A percentile compares a stretch with the other conserved stretches of the same genome.
phyloP scores from a whole-genome alignment of 306 rosid species.

The Vigna reflexopilosa region DNA sequence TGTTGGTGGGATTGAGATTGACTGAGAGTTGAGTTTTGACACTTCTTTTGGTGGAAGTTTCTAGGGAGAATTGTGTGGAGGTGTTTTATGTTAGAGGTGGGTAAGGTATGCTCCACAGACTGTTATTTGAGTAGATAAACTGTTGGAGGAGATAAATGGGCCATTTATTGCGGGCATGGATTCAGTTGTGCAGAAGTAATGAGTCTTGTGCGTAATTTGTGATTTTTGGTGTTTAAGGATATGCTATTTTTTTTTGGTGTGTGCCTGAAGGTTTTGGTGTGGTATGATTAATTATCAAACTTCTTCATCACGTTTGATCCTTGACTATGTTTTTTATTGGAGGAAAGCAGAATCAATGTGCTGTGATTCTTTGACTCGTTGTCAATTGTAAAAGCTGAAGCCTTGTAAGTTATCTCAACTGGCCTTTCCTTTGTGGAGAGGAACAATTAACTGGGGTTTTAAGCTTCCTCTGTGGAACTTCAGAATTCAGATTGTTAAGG shows the following conservation, averaged over 20 bases:
- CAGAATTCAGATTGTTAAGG: conserved; percentile 47
- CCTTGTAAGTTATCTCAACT: conserved; percentile 37
- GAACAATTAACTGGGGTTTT: conserved; percentile 41
- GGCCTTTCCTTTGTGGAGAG: conserved; percentile 47
- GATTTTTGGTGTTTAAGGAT: conserved; percentile 43
- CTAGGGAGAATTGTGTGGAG: conserved; percentile 12
- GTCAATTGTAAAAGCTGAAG: conserved; percentile 44
- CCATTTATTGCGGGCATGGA: conserved; percentile 41
- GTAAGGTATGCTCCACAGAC: conserved; percentile 18
- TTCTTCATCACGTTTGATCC: conserved; percentile 45
- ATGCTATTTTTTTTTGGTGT: conserved; percentile 32
- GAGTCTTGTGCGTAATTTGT: conserved; percentile 44
- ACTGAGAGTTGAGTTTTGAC: background rate
- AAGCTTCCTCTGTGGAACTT: conserved; percentile 51
- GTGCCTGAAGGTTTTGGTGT: conserved; percentile 46
- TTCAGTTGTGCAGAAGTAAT: conserved; percentile 44
- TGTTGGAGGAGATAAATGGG: conserved; percentile 48
- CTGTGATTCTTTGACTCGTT: conserved; percentile 46
- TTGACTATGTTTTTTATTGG: conserved; percentile 36
- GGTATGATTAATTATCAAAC: conserved; percentile 45
- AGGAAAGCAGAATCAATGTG: conserved; percentile 42
- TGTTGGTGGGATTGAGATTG: conserved; percentile 31
- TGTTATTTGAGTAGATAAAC: conserved; percentile 48
- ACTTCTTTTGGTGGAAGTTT: conserved; percentile 18
- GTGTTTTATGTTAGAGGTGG: background rate